Evolutionary conservation across 352 stramenopile genomes (phyloP).

Genomic region (Saprolegnia parasitica): DNA sequence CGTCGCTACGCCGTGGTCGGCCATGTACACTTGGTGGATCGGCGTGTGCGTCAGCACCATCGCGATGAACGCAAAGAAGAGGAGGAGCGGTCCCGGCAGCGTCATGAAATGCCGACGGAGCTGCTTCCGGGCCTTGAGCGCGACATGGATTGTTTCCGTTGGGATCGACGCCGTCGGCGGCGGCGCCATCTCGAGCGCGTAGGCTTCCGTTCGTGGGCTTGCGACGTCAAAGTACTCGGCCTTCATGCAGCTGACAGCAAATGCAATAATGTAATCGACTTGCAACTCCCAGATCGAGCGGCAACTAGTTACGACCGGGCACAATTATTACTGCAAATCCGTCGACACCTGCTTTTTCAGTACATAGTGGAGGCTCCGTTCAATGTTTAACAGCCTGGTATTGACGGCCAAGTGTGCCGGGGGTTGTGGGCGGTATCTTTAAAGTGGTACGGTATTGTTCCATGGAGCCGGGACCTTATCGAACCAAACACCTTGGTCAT

Average conservation of each 20-base stretch:
- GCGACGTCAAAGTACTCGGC: background rate
- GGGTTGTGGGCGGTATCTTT: no score
- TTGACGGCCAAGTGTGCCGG: no score
- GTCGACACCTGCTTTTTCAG: no score
- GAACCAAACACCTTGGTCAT: no score
- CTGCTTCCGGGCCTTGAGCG: constrained; percentile 22
- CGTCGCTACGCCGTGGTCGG: constrained; percentile 13
- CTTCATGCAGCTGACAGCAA: background rate
- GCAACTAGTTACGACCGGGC: no score
- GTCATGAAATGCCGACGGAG: constrained; percentile 19
- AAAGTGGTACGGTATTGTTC: no score
- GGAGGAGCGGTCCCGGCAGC: constrained; percentile 5
- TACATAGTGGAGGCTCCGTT: no score
- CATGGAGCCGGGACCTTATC: no score
- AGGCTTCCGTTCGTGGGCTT: background rate
- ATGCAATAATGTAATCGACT: no score
- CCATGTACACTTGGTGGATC: constrained; percentile 12
- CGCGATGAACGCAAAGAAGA: constrained; percentile 24
- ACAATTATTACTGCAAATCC: no score
- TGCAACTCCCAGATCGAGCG: no score
- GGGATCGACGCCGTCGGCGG: background rate
- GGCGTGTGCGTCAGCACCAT: constrained; percentile 19
- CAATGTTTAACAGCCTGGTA: no score
- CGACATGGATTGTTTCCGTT: background rate
- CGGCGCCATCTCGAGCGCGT: background rate